Percentiles rank a stretch among this genome's conserved stretches.
Evolutionary conservation across 805 yeast species (phyloP).

Genomic region (Kazachstania martiniae): DNA sequence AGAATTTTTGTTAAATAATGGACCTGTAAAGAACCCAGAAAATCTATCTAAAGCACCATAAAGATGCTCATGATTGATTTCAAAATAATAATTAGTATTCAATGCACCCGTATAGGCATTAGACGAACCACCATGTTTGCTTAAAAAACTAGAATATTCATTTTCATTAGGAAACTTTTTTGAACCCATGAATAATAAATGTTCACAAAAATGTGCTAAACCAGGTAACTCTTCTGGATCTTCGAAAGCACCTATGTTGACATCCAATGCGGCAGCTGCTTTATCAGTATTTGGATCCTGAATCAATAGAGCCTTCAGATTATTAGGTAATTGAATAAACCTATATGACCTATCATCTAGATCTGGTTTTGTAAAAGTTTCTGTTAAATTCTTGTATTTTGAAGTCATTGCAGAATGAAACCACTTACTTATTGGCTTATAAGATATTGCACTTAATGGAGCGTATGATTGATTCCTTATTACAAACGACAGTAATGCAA

Average conservation of each 20-base stretch:
- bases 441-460: background rate
- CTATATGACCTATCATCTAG: conserved; percentile 71
- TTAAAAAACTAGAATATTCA: conserved; percentile 62
- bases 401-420: conserved; percentile 1
- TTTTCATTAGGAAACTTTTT: conserved; percentile 67
- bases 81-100: conserved; percentile 87
- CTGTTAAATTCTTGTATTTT: conserved; percentile 10
- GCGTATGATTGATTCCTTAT: conserved; percentile 1
- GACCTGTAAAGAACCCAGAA: conserved; percentile 82
- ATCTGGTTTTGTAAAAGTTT: conserved; percentile 31
- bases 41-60: conserved; percentile 88
- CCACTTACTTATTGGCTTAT: no score
- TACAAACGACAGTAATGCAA: conserved; percentile 3
- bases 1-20: conserved; percentile 62
- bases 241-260: conserved; percentile 64
- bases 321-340: conserved; percentile 46
- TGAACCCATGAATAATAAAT: conserved; percentile 73
- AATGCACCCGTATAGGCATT: conserved; percentile 88
- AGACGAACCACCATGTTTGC: conserved; percentile 79
- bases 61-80: conserved; percentile 61
- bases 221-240: conserved; percentile 60
- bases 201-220: conserved; percentile 69
- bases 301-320: conserved; percentile 49
- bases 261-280: conserved; percentile 72
- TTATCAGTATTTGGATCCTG: conserved; percentile 63